Conservation (phyloP, 257 asterid genomes). For the Capsicum rhomboideum region DNA sequence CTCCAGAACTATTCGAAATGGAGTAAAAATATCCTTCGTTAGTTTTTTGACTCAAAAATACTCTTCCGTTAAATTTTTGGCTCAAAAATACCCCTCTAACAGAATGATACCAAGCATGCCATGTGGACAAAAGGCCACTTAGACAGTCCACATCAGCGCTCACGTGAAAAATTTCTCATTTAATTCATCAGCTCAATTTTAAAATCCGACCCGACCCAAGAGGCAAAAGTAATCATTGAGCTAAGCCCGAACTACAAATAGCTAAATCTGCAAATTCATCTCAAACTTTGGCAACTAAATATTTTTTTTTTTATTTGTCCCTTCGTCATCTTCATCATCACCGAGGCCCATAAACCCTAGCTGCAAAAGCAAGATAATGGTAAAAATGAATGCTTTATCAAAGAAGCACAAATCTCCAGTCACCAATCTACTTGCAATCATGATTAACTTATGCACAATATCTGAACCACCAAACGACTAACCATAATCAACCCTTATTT, state of each 20-base stretch:
- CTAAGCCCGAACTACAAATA: neutral
- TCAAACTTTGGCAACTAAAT: neutral
- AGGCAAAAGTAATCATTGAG: neutral
- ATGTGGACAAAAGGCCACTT: too few species aligned
- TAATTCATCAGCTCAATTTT: too few species aligned
- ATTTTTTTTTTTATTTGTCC: neutral
- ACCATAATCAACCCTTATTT: conserved; percentile 41
- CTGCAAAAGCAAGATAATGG: conserved; percentile 24
- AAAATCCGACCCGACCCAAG: too few species aligned
- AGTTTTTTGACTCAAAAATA: too few species aligned
- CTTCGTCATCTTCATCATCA: conserved; percentile 34
- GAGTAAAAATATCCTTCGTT: too few species aligned
- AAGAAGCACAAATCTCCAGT: conserved; percentile 7
- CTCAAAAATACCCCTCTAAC: too few species aligned
- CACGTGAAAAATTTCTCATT: too few species aligned
- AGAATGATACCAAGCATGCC: too few species aligned
- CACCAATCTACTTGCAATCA: neutral
- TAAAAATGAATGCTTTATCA: neutral
- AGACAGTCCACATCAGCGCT: too few species aligned
- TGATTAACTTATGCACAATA: neutral
- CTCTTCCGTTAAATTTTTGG: too few species aligned
- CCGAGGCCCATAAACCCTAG: conserved; percentile 58
- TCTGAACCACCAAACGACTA: neutral
- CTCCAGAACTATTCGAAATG: too few species aligned
- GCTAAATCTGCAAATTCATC: neutral